Evolutionary conservation across 148 eudicot species (phyloP).

Genomic region (Rhododendron griersonianum): DNA sequence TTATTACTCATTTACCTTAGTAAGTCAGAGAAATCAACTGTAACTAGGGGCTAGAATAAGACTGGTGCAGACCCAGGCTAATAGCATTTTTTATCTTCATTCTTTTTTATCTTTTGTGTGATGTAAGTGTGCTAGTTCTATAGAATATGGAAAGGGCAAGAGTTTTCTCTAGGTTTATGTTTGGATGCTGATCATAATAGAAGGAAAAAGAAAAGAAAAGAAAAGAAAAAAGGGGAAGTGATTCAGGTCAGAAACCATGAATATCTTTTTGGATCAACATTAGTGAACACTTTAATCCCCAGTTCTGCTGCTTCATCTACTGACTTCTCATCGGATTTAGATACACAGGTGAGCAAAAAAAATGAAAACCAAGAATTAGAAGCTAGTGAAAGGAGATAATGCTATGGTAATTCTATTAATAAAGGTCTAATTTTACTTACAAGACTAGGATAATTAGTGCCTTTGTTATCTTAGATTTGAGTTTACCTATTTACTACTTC

Average conservation of each 20-base stretch:
- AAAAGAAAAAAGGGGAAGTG: background rate
- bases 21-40: background rate
- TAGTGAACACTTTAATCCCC: conserved; percentile 58
- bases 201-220: background rate
- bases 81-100: background rate
- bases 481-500: background rate
- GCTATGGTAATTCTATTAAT: background rate
- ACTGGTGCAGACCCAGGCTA: background rate
- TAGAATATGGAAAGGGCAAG: background rate
- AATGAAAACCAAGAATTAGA: background rate
- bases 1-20: background rate
- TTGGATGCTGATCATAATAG: background rate
- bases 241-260: conserved; percentile 34
- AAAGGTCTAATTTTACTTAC: background rate
- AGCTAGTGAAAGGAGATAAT: conserved; percentile 9
- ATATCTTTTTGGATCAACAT: conserved; percentile 50
- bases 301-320: conserved; percentile 55
- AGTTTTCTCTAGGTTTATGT: background rate
- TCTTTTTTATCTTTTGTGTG: background rate
- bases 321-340: conserved; percentile 71
- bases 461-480: background rate
- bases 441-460: background rate
- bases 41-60: background rate
- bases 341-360: conserved; percentile 49
- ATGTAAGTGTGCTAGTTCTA: background rate